Evolutionary conservation across 139 green algal genomes (phyloP).

Genomic region (Tetradesmus lagerheimii): DNA sequence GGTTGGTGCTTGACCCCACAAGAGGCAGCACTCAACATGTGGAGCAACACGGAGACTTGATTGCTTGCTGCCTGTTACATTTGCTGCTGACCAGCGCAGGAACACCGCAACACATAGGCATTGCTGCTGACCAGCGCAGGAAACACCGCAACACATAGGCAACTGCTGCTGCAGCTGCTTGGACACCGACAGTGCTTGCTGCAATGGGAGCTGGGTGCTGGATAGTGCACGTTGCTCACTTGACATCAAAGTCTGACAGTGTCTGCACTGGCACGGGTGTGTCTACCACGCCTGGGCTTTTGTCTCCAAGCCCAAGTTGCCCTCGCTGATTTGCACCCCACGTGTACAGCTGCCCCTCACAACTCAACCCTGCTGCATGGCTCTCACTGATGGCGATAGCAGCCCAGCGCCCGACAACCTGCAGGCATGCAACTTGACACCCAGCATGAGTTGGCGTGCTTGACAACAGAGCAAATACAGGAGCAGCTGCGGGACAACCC

Average conservation of each 20-base stretch:
- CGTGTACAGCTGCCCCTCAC: slow-evolving; percentile 79
- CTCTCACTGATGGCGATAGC: slow-evolving; percentile 75
- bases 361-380: slow-evolving; percentile 78
- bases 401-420: slow-evolving; percentile 73
- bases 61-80: neutral
- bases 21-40: neutral
- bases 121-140: neutral
- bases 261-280: slow-evolving; percentile 71
- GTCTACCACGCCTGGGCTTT: slow-evolving; percentile 56
- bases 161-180: neutral
- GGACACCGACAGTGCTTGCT: too few species aligned
- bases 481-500: too few species aligned
- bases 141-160: neutral
- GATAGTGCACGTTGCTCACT: slow-evolving; percentile 42
- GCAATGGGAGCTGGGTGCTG: too few species aligned
- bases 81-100: neutral
- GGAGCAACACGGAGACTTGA: neutral
- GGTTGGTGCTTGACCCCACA: neutral
- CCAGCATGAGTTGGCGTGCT: too few species aligned
- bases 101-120: neutral
- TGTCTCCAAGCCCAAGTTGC: slow-evolving; percentile 63
- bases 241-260: slow-evolving; percentile 72
- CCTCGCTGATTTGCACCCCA: slow-evolving; percentile 83
- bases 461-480: too few species aligned
- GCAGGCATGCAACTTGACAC: neutral